Evolutionary conservation across 2,329 filamentous ascomycete species (phyloP), one percentile per base, ranked within the genome.

Genomic region (Helotiales sp.): DNA sequence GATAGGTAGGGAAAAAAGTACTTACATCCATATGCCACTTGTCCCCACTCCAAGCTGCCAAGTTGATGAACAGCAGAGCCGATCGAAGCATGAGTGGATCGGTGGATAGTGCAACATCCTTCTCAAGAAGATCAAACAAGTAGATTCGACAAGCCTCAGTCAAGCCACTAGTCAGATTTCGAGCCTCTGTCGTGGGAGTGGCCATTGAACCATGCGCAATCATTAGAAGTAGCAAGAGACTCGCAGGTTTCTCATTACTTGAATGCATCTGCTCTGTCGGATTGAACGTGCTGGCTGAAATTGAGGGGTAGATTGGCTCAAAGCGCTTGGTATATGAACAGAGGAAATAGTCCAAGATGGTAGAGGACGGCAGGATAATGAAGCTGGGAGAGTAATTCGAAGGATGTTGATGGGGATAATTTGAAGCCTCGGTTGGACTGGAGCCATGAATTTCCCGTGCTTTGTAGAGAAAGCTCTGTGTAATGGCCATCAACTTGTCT

Each of bases 1-100:
- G n/a, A n/a, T n/a, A n/a, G n/a, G n/a, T n/a, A n/a, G n/a, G n/a
- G n/a, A n/a, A n/a, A n/a, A n/a, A n/a, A n/a, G n/a, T n/a, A n/a
- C n/a, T n/a, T n/a, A n/a, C n/a, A n/a, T n/a, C n/a, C 86, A 89
- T 89, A 63, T 89, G 83, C 85, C 86, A 89, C 72, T 89, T 89
- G 70, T 90, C 86, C 46, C 87, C 87, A 68, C 86, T 87, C 87
- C 87, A 90, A 1, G 85, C 84, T 8, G 86, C 87, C 25, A 88
- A 79, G 1, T 86, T 79, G 1, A 83, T 88, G 69, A 88, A 88
- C 4, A 90, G 78, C 9, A 89, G 74, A 0, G 86, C 86, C 47
- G 84, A 85, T 30, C 85, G 81, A 44, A 89, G 76, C 0, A 86
- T 81, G 2, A 83, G 80, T 0, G 83, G 82, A 66, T 90, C 85